Base-by-base conservation (phyloP, 1,139 yeast genomes). In the Magnusiomyces suaveolens region DNA sequence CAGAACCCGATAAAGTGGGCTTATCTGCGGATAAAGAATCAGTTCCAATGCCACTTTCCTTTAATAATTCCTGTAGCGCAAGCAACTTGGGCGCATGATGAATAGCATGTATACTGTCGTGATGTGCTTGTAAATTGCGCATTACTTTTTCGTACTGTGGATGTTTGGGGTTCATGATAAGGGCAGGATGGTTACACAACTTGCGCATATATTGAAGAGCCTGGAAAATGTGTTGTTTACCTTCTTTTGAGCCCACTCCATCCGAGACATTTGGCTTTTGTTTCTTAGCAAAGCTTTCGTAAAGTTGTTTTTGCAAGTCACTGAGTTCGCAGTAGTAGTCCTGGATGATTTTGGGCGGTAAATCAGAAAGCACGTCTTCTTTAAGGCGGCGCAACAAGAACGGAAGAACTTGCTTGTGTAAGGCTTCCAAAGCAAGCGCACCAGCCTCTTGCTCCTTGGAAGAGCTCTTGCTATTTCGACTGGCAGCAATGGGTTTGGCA, bases 341-440 rank as follows among this genome's bases (percentile, higher is more conserved):
- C 69, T 94, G 99, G 62, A 94, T 92, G 62, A 94, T 92, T 72
- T 94, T 94, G 47, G 99, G 99, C 12, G 99, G 99, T 61, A 94
- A 76, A 69, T 94, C 99, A 1, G 95, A 84, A 57, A 94, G 75
- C 8, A 94, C 99, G 64, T 94, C 98, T 67, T 94, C 98, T 67
- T 94, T 94, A 64, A 94, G 77, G 67, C 99, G 84, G 69, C 99
- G 84, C 62, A 94, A 75, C 88, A 94, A 84, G 69, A 94, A 94
- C 32, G 99, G 99, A 54, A 94, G 75, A 0, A 89, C 97, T 64
- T 94, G 99, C 64, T 92, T 92, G 70, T 94, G 99, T 57, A 94
- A 75, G 0, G 97, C 94, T 65, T 94, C 98, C 60, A 94, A 74
- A 0, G 98, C 98, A 62, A 94, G 75, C 0, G 97, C 96, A 50